Conservation (phyloP, 768 basidiomycete genomes). For the Steccherinum ochraceum region DNA sequence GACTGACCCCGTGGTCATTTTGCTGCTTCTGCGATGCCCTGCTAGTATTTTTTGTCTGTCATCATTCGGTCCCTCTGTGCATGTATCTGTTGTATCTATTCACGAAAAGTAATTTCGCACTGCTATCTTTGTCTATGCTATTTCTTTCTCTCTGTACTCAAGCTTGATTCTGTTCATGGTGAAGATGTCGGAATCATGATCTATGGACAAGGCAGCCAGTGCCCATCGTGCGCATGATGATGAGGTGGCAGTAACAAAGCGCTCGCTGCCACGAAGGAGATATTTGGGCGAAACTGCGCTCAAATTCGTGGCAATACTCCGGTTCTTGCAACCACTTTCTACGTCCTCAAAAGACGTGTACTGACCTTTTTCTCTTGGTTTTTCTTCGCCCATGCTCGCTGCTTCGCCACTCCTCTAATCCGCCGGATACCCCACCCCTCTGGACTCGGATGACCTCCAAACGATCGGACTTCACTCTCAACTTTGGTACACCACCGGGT, state of each 20-base stretch:
- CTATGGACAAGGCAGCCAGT: too few relatives aligned
- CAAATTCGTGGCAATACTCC: background rate
- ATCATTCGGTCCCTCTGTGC: background rate
- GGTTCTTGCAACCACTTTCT: too few relatives aligned
- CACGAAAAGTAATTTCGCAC: conserved; percentile 8
- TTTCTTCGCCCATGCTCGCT: background rate
- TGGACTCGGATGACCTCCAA: background rate
- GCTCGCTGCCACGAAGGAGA: too few relatives aligned
- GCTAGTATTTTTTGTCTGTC: conserved; percentile 17
- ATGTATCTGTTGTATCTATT: conserved; percentile 6
- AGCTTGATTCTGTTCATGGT: too few relatives aligned
- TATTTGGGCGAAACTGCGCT: too few relatives aligned
- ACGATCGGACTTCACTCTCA: conserved; percentile 53
- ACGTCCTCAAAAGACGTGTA: background rate
- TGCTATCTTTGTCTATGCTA: conserved; percentile 6
- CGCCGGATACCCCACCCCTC: background rate
- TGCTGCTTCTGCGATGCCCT: too few relatives aligned
- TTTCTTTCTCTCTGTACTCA: conserved; percentile 5
- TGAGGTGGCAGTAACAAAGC: too few relatives aligned
- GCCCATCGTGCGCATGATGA: too few relatives aligned
- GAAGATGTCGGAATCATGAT: too few relatives aligned
- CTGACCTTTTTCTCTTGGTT: background rate
- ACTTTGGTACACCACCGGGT: conserved; percentile 53
- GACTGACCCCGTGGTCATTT: too few relatives aligned
- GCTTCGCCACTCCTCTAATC: background rate